Evolutionary conservation across 129 eudicot species (phyloP).

Genomic region (Ambrosia trifida): DNA sequence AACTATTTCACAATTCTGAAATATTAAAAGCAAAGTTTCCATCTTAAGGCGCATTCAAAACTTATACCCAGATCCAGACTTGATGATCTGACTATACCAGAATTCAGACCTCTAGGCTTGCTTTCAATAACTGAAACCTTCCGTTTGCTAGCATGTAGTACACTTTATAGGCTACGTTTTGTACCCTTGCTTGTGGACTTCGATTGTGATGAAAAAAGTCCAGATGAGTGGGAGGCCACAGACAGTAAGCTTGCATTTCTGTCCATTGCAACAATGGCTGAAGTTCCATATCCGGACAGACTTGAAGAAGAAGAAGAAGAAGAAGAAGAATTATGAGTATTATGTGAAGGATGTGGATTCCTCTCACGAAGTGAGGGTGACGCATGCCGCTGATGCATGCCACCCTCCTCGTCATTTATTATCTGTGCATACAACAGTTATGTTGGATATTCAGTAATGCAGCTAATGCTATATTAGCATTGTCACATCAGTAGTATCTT

Average conservation of each 20-base stretch:
- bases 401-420: constrained; percentile 92
- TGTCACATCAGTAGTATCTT: not conserved
- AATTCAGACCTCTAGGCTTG: constrained; percentile 89
- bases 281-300: constrained; percentile 90
- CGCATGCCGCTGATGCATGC: constrained; percentile 82
- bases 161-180: constrained; percentile 92
- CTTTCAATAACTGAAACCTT: constrained; percentile 95
- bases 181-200: constrained; percentile 54
- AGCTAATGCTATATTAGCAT: not conserved
- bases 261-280: constrained; percentile 99
- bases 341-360: constrained; percentile 50
- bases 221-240: constrained; percentile 65
- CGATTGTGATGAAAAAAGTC: constrained; percentile 69
- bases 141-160: constrained; percentile 90
- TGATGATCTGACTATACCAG: constrained; percentile 74
- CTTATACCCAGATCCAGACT: constrained; percentile 87
- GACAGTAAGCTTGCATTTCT: constrained; percentile 69
- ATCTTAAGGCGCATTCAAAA: too few relatives aligned
- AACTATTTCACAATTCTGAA: too few relatives aligned
- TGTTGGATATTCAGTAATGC: constrained; percentile 1
- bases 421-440: constrained; percentile 42
- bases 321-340: constrained; percentile 42
- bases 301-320: constrained; percentile 50
- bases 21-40: too few relatives aligned
- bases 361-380: constrained; percentile 97